A percentile compares a stretch with the other conserved stretches of the same genome.
Conservation (phyloP, 1,139 yeast genomes). For the Debaryomyces robertsiae region DNA sequence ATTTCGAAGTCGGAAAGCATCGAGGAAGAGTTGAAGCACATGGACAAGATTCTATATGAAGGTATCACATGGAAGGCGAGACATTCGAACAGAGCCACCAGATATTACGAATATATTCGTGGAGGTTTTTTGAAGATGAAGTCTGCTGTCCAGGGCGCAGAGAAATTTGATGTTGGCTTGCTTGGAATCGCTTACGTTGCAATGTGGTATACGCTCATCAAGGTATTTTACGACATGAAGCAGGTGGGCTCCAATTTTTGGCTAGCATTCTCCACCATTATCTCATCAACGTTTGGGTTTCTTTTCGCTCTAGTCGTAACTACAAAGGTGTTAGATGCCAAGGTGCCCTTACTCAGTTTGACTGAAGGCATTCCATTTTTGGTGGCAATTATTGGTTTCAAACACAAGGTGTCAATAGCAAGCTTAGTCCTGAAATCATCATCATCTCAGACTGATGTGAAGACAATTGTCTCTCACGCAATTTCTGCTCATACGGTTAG, state of each 20-base stretch:
- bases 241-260: conserved; percentile 82
- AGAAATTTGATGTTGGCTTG: conserved; percentile 80
- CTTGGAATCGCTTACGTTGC: conserved; percentile 84
- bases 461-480: conserved; percentile 56
- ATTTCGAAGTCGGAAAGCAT: conserved; percentile 42
- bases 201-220: conserved; percentile 83
- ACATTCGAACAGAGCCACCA: conserved; percentile 63
- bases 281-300: conserved; percentile 85
- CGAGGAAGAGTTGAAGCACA: conserved; percentile 33
- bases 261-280: conserved; percentile 81
- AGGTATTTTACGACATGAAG: conserved; percentile 80
- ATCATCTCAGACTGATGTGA: conserved; percentile 41
- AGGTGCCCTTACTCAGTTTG: conserved; percentile 72
- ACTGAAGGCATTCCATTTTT: conserved; percentile 94
- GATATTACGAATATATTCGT: conserved; percentile 62
- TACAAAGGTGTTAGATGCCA: conserved; percentile 52
- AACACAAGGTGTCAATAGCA: conserved; percentile 80
- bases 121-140: conserved; percentile 48
- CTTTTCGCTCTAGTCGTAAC: conserved; percentile 77
- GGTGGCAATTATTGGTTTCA: conserved; percentile 91
- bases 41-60: conserved; percentile 35
- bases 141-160: conserved; percentile 71
- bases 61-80: conserved; percentile 67
- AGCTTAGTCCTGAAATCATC: conserved; percentile 56
- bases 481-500: conserved; percentile 68